Conservation (phyloP, 2,329 filamentous ascomycete species). For the Ceratocystis diversiconidia region DNA sequence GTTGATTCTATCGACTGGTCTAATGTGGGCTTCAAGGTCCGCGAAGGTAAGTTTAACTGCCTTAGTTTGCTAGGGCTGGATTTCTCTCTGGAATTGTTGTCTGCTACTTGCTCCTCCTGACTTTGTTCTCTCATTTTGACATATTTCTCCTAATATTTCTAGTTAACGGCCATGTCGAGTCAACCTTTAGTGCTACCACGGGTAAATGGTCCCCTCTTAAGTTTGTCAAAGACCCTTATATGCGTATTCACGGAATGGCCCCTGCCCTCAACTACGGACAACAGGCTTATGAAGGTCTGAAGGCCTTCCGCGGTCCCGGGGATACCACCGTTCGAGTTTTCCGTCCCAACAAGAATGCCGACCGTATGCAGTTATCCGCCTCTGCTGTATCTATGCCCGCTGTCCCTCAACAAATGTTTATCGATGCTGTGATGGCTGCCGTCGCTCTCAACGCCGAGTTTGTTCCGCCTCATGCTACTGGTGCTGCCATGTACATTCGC, state of each 20-base stretch:
- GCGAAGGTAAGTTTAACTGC: slow-evolving; percentile 50
- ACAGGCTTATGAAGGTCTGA: slow-evolving; percentile 96
- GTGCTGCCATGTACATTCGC: slow-evolving; percentile 83
- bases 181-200: slow-evolving; percentile 60
- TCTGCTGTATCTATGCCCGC: slow-evolving; percentile 70
- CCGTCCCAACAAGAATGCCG: slow-evolving; percentile 72
- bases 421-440: slow-evolving; percentile 62
- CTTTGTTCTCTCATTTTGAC: not conserved
- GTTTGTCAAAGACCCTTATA: slow-evolving; percentile 70
- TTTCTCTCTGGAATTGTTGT: not conserved
- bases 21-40: slow-evolving; percentile 82
- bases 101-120: not conserved
- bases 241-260: slow-evolving; percentile 87
- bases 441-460: slow-evolving; percentile 80
- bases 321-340: slow-evolving; percentile 67
- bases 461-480: slow-evolving; percentile 78
- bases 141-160: slow-evolving; percentile 1
- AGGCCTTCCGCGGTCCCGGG: slow-evolving; percentile 71
- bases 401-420: slow-evolving; percentile 62
- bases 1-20: slow-evolving; percentile 82
- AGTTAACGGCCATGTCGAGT: slow-evolving; percentile 94
- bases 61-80: not conserved
- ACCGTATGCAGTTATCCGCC: slow-evolving; percentile 71
- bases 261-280: slow-evolving; percentile 94
- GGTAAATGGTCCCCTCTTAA: slow-evolving; percentile 63